phyloP scores from a whole-genome alignment of 257 asterid species.

The Solanum chilense region DNA sequence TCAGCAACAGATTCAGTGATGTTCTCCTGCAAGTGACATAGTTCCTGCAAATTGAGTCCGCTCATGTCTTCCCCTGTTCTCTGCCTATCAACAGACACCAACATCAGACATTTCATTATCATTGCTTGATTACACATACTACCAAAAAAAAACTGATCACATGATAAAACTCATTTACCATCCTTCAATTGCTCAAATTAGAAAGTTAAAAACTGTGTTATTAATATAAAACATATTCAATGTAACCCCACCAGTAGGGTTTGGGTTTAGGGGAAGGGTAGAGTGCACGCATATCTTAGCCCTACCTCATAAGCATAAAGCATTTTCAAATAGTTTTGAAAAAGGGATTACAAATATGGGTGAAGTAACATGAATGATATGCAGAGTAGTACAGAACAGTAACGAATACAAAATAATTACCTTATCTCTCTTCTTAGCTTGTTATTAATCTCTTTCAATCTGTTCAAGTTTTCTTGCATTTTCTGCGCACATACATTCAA shows the following conservation, averaged over 20 bases:
- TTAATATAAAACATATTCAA: background rate
- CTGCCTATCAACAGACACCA: conserved; percentile 5
- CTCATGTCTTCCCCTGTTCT: conserved; percentile 30
- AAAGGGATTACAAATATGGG: background rate
- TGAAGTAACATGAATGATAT: background rate
- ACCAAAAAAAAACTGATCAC: background rate
- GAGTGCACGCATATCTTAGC: background rate
- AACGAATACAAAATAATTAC: conserved; percentile 7
- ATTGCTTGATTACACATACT: background rate
- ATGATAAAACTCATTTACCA: background rate
- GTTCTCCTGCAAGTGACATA: conserved; percentile 13
- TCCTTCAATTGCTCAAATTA: background rate
- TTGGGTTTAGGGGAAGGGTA: background rate
- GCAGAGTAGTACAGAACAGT: background rate
- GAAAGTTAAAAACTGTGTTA: background rate
- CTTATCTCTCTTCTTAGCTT: conserved; percentile 30
- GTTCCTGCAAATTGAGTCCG: conserved; percentile 21
- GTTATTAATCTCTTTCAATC: conserved; percentile 27
- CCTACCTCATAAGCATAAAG: background rate
- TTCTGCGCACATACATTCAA: conserved; percentile 12
- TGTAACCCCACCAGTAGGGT: background rate
- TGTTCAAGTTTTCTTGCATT: conserved; percentile 43
- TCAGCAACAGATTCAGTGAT: conserved; percentile 9
- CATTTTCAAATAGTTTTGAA: background rate
- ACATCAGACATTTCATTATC: background rate